Percentiles rank a stretch among this genome's conserved stretches.
Conservation (phyloP, 441 rosid genomes). For the Pelargonium citronellum region DNA sequence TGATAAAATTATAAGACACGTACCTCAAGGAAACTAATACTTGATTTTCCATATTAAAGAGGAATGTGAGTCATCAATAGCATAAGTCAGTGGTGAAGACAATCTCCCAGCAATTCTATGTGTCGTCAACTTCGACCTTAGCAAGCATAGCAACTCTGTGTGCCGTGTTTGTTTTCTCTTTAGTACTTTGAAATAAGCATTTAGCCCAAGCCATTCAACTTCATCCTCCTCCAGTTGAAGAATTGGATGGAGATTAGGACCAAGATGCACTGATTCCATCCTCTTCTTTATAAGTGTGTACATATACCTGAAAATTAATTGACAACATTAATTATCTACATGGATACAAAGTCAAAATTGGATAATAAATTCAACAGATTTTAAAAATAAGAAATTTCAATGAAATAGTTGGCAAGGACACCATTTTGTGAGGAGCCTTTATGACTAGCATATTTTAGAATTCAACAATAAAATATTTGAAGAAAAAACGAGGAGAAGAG, state of each 20-base stretch:
- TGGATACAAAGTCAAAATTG: background rate
- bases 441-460: too few species aligned
- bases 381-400: too few species aligned
- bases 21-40: conserved; percentile 33
- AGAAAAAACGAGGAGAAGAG: background rate
- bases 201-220: conserved; percentile 78
- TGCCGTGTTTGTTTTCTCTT: conserved; percentile 61
- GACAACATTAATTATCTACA: background rate
- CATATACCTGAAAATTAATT: conserved; percentile 45
- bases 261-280: conserved; percentile 33
- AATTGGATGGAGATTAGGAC: conserved; percentile 30
- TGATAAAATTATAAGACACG: background rate
- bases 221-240: conserved; percentile 45
- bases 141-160: conserved; percentile 33
- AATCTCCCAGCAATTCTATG: conserved; percentile 26
- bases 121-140: conserved; percentile 36
- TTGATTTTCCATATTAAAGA: conserved; percentile 58
- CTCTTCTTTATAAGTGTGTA: conserved; percentile 41
- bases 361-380: background rate
- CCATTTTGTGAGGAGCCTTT: background rate
- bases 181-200: conserved; percentile 55
- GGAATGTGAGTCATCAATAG: conserved; percentile 55
- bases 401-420: background rate
- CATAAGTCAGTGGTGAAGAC: conserved; percentile 43
- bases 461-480: background rate